Base-by-base conservation (phyloP, 1,139 yeast genomes). In the Protomyces inouyei region DNA sequence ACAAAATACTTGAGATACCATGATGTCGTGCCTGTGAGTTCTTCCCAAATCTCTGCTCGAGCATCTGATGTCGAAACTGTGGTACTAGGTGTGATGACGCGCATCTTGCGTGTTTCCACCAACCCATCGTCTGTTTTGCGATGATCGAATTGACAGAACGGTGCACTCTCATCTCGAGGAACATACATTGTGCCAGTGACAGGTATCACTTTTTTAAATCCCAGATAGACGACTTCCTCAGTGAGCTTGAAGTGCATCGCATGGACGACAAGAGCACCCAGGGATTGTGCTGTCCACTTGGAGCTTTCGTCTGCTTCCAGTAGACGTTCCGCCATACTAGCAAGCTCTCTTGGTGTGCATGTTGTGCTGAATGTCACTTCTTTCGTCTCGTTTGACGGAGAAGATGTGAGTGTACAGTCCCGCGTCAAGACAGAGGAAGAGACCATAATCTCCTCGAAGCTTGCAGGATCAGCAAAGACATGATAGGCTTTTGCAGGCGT, bases 1-100 rank as follows among this genome's bases (percentile, higher is more conserved):
- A 52, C 57, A 43, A 59, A 59, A 57, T 35, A 59, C 36, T 52
- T 37, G 36, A 59, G 46, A 38, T 59, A 59, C 63, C 63, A 59
- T 12, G 57, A 37, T 16, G 63, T 59, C 18, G 21, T 35, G 28
- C 63, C 63, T 4, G 32, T 18, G 28, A 59, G 32, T 2, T 40
- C 56, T 52, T 59, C 63, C 32, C 38, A 37, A 32, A 59, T 32
- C 25, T 43, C 52, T 10, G 57, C 18, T 35, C 32, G 40, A 10
- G 52, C 53, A 18, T 1, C 18, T n/a, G 55, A 12, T 14, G 3
- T 4, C 9, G 18, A 12, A 18, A 6, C 25, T n/a, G 12, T 10
- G n/a, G 14, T 16, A n/a, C 16, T 4, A 2, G 16, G 5, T 16
- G 25, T 10, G n/a, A 43, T 16, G 23, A 43, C 21, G 48, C 63